Conservation (phyloP, 2,329 filamentous ascomycete species). For the Ophiostoma montium region DNA sequence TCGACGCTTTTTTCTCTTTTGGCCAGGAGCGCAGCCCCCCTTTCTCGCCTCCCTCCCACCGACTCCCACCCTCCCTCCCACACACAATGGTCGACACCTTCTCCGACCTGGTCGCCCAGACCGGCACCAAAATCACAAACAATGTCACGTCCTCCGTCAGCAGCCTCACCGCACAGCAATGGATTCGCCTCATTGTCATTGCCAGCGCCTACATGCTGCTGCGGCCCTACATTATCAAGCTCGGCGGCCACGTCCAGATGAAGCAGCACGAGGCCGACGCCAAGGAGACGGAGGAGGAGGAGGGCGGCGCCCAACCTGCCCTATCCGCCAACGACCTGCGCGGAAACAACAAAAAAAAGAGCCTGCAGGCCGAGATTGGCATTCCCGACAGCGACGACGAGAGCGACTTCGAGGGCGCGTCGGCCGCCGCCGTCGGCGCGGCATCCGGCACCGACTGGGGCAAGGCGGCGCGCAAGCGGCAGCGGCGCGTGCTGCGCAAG, state of each 20-base stretch:
- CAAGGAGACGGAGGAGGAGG: constrained; percentile 32
- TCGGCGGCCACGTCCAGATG: constrained; percentile 48
- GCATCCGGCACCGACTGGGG: constrained; percentile 43
- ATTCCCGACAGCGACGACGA: constrained; percentile 1
- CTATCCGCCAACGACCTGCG: constrained; percentile 49
- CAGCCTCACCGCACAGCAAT: constrained; percentile 36
- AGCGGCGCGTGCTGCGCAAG: constrained; percentile 52
- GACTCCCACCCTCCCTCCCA: not conserved
- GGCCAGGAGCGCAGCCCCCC: too few species aligned
- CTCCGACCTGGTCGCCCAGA: constrained; percentile 14
- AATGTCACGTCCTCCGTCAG: constrained; percentile 37
- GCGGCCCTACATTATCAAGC: constrained; percentile 59
- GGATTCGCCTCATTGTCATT: constrained; percentile 56
- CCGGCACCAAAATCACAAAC: constrained; percentile 25
- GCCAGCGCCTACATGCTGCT: constrained; percentile 61
- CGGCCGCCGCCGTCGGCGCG: constrained; percentile 21
- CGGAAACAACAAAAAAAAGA: constrained; percentile 27
- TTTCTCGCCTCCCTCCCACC: not conserved
- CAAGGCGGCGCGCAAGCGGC: constrained; percentile 53
- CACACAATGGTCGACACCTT: constrained; percentile 18
- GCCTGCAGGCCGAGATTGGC: constrained; percentile 23
- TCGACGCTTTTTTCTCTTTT: too few species aligned
- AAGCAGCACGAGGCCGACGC: constrained; percentile 48
- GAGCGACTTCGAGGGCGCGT: too few species aligned
- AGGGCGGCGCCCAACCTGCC: constrained; percentile 25